phyloP scores from a whole-genome alignment of 805 yeast genomes.

The Priceomyces fermenticarens region DNA sequence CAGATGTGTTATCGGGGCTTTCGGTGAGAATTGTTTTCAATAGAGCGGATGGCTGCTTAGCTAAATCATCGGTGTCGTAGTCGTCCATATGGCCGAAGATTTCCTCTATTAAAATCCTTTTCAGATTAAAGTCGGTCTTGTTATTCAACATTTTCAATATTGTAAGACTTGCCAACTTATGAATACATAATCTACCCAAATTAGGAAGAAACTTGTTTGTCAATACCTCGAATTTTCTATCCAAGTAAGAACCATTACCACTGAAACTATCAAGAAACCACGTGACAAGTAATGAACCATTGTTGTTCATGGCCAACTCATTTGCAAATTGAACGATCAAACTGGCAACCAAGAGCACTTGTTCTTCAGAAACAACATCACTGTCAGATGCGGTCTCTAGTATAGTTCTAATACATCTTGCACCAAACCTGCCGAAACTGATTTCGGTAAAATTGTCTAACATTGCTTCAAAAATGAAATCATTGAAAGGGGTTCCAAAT shows the following conservation, averaged over 20 bases:
- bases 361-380: constrained; percentile 48
- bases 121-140: constrained; percentile 61
- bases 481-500: constrained; percentile 85
- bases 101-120: constrained; percentile 57
- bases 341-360: constrained; percentile 68
- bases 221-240: constrained; percentile 63
- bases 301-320: constrained; percentile 74
- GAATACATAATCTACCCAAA: constrained; percentile 64
- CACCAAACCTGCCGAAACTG: constrained; percentile 88
- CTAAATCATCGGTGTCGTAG: constrained; percentile 13
- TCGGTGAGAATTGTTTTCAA: constrained; percentile 66
- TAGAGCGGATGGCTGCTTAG: constrained; percentile 39
- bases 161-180: constrained; percentile 81
- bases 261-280: constrained; percentile 86
- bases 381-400: constrained; percentile 66
- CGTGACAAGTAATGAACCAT: constrained; percentile 85
- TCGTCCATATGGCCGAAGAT: constrained; percentile 57
- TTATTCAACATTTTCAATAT: constrained; percentile 73
- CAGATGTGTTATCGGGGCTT: constrained; percentile 50
- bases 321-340: constrained; percentile 76
- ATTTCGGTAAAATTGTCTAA: constrained; percentile 75
- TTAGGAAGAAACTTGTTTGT: constrained; percentile 61
- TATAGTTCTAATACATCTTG: constrained; percentile 91
- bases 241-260: constrained; percentile 23
- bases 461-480: constrained; percentile 83